Base-by-base conservation (phyloP, 129 eudicot species). In the Silybum marianum region DNA sequence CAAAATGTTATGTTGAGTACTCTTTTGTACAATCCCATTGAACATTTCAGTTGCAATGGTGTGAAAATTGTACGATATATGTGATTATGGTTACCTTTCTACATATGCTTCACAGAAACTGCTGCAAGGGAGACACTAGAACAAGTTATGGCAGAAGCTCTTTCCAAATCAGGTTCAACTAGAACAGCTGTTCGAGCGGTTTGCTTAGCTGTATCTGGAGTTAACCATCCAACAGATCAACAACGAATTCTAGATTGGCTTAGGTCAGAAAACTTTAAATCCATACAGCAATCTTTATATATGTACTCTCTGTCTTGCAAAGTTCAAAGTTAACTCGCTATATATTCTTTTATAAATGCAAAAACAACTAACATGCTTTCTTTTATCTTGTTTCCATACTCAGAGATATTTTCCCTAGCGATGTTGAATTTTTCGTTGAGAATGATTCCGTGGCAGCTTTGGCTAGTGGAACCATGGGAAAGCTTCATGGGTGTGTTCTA, bases 401-500 rank as follows among this genome's bases (percentile, higher is more conserved):
- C 87, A 95, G 99, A 78, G 92, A 87, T 46, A 90, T 92, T 80
- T 95, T 95, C 88, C 90, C 92, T 2, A 82, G 85, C 71, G 91
- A 86, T 62, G 93, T 90, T 11, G 79, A 87, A 71, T 81, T 91
- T 40, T 95, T 88, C 69, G 97, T 95, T 78, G 85, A 95, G 84
- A 95, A 95, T 89, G 99, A 95, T 90, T 94, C 99, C 65, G 99
- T 92, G 76, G 99, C 99, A 73, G 99, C 99, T 80, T 83, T 95
- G 87, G 97, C 97, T 12, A 87, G 99, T 92, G 99, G 99, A 74
- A 95, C 99, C 22, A 87, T 92, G 92, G 99, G 99, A 83, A 93
- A 95, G 87, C 97, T 95, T 85, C 99, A 95, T 79, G 99, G 99
- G 68, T 95, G 99, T 76, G 99, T 95, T 21, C 75, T 95, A 51